These are phyloP conservation scores for Magnusiomyces sp. DNA, from an alignment of 1,139 yeast species.

Conservation along the genomic window DNA sequence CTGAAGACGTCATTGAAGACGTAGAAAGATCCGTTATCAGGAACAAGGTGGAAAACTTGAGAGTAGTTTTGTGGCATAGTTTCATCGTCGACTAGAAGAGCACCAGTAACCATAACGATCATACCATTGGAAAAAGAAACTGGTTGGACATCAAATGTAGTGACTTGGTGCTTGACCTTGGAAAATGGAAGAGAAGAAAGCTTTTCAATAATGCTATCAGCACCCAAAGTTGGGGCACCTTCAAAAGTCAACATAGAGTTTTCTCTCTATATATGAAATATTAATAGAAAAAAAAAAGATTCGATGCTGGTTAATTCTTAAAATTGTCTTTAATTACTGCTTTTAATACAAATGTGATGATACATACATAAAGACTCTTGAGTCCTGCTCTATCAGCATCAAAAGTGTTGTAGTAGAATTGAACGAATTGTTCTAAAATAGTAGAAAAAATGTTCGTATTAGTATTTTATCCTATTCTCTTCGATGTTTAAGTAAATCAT, in stretches of 20 bases:
- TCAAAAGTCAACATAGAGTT: constrained; percentile 97
- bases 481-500: neutral
- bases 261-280: constrained; percentile 43
- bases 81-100: constrained; percentile 85
- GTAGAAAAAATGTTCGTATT: neutral
- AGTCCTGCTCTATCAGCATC: constrained; percentile 88
- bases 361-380: constrained; percentile 64
- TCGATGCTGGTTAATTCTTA: neutral
- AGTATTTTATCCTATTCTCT: neutral
- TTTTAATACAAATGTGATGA: constrained; percentile 30
- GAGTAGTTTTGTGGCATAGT: constrained; percentile 92
- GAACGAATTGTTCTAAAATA: constrained; percentile 62
- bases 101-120: constrained; percentile 96
- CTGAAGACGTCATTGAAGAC: constrained; percentile 96
- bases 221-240: constrained; percentile 89
- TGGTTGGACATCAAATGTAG: constrained; percentile 97
- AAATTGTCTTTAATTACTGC: neutral
- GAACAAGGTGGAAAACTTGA: constrained; percentile 93
- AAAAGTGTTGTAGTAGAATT: constrained; percentile 90
- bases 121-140: constrained; percentile 81
- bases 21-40: constrained; percentile 83
- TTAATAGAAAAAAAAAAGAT: neutral
- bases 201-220: constrained; percentile 85
- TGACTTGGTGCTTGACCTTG: constrained; percentile 85
- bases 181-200: constrained; percentile 79